Evolutionary conservation across 2,329 filamentous ascomycete species (phyloP), one percentile per base, ranked within the genome.

Genomic region (Calonectria montana): DNA sequence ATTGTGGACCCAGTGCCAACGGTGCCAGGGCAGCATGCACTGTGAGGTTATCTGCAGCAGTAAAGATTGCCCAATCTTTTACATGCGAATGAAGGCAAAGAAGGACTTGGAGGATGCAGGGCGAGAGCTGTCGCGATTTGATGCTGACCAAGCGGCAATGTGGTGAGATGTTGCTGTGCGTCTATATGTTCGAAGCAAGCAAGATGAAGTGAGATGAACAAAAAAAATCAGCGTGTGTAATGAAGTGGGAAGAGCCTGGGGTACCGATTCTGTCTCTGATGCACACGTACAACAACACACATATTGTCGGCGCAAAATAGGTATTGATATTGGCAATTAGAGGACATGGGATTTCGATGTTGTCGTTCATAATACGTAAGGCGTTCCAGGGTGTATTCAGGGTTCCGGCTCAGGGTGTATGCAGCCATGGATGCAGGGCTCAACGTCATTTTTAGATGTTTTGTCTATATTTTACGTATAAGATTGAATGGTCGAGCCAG

Each of bases 1-100:
- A 63, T 88, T 99, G 64, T 99, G 97, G 97, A 99, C 97, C 61
- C 97, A 99, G 84, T 99, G 97, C 82, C 97, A 99, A 86, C 89
- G 97, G 48, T 99, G 97, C 83, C 97, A 99, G 86, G 97, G 96
- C 67, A 98, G 95, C 86, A 94, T 99, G 90, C 97, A 99, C 85
- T 97, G 95, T 83, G 97, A 99, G 84, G 97, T 99, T 67, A 98
- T 99, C 78, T 99, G 97, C 87, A 96, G 93, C 74, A 96, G 93
- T 82, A 94, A 95, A 83, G 97, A 99, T 86, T 99, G 97, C 82
- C 97, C 97, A 1, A 99, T 99, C 80, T 99, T 99, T 84, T 99
- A 99, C 84, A 99, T 99, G 97, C 92, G 97, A 5, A 99, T 99
- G 97, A 99, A 99, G 89, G 96, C 96, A 37, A 97, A 98, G 90